These are phyloP conservation scores for Coemansia sp. DNA, from an alignment of 192 early-diverging fungal species.

Conservation along the genomic window DNA sequence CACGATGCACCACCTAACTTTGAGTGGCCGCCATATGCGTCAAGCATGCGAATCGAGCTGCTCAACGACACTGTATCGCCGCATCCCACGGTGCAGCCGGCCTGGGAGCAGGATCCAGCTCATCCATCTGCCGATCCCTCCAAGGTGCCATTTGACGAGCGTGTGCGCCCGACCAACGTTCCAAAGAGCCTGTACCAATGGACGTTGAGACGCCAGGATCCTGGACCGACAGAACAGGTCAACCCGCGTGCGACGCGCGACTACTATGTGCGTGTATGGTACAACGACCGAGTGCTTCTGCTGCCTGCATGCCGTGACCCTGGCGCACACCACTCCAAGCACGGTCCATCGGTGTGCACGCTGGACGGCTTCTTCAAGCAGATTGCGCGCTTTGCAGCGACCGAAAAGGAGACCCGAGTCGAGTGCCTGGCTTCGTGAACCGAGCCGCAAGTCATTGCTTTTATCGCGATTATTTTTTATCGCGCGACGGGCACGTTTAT, in stretches of 20 bases:
- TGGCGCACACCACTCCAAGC: conserved; percentile 42
- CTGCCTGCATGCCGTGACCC: conserved; percentile 51
- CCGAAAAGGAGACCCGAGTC: conserved; percentile 21
- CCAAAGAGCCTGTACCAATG: conserved; percentile 41
- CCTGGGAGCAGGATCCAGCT: conserved; percentile 39
- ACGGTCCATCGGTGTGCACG: conserved; percentile 43
- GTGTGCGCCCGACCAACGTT: conserved; percentile 33
- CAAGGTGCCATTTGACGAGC: conserved; percentile 23
- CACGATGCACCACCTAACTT: conserved; percentile 2
- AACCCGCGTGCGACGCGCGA: conserved; percentile 35
- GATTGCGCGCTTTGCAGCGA: conserved; percentile 35
- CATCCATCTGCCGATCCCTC: conserved; percentile 19
- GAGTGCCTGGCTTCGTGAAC: conserved; percentile 3
- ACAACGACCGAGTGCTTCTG: conserved; percentile 38
- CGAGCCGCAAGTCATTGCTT: neutral
- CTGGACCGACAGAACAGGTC: neutral
- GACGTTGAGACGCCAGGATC: conserved; percentile 5
- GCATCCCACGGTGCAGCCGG: conserved; percentile 21
- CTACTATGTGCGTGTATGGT: conserved; percentile 56
- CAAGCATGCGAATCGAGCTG: conserved; percentile 48
- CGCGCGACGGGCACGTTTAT: neutral
- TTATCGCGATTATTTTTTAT: neutral
- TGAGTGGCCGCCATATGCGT: conserved; percentile 39
- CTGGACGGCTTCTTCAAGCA: conserved; percentile 56
- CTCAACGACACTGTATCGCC: conserved; percentile 40